Evolutionary conservation across 768 basidiomycete species (phyloP), one percentile per base, ranked within the genome.

Genomic region (Leccinum sublutescens): DNA sequence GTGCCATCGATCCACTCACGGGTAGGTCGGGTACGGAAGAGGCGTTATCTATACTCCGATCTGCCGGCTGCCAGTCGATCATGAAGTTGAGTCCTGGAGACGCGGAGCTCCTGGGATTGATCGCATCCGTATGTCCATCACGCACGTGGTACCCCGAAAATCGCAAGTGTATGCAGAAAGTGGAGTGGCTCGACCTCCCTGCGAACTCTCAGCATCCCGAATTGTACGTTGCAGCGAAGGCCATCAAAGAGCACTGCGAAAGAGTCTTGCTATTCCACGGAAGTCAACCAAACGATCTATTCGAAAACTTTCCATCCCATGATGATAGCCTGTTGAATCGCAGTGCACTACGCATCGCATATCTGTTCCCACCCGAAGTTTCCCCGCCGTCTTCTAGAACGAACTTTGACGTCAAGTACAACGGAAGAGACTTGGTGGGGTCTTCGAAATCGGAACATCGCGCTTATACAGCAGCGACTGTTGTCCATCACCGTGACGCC

Each of bases 1-100:
- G 74, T 50, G 65, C 77, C 15, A 69, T 72, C 11, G 82, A 83
- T 65, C 78, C 79, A 3, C 68, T 83, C 19, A 79, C 77, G 1
- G 62, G 64, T 17, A 75, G 76, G 8, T 78, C 77, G 0, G 82
- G 82, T 4, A 75, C 76, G 1, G 75, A 79, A 43, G 74, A 81
- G 50, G 80, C 81, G 1, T 62, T 82, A 19, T 62, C 69, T 51
- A 64, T 76, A 48, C 66, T 83, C 25, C 59, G 59, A 11, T 79
- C 78, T 0, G 75, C 78, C 6, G 59, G 68, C 9, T 76, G 68
- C 38, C 67, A 60, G 33, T 80, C 82, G 0, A 80, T 83, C 56
- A 74, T 77, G 67, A 65, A 56, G 48, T 66, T 81, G 14, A 58
- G 59, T 21, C 1, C 36, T 10, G 62, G 65, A 2, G 76, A 79